Evolutionary conservation across 78 protist genomes (phyloP).

Genomic region (Anaeramoeba flamelloides): DNA sequence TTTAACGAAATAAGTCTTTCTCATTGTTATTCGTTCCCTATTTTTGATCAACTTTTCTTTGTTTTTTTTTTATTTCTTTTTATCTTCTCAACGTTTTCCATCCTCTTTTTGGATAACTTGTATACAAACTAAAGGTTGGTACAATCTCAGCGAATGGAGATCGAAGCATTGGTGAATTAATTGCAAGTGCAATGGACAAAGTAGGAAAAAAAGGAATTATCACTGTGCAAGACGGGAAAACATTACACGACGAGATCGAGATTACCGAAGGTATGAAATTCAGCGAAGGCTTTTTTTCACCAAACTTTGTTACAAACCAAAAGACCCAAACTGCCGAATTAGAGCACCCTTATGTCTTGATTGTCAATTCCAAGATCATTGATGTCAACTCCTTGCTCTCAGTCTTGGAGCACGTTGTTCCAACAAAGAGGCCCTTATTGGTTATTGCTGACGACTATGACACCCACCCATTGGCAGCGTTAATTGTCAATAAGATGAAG

Average conservation of each 20-base stretch:
- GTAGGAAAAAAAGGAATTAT: conserved; percentile 97
- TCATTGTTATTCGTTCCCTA: too few relatives aligned
- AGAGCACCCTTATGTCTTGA: neutral
- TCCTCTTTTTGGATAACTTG: too few relatives aligned
- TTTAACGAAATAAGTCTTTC: too few relatives aligned
- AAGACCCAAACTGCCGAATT: conserved; percentile 24
- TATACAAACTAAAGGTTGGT: conserved; percentile 57
- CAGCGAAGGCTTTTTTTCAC: conserved; percentile 87
- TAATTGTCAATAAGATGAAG: conserved; percentile 75
- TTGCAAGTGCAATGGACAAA: conserved; percentile 87
- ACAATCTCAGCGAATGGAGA: conserved; percentile 98
- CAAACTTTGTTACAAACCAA: conserved; percentile 78
- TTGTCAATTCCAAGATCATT: conserved; percentile 43
- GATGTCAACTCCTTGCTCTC: conserved; percentile 7
- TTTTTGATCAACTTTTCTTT: too few relatives aligned
- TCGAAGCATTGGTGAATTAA: conserved; percentile 73
- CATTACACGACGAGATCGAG: conserved; percentile 79
- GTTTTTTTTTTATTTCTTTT: too few relatives aligned
- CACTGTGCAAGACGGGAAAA: conserved; percentile 95
- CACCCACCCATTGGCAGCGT: conserved; percentile 72
- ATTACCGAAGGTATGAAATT: conserved; percentile 90
- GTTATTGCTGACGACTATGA: conserved; percentile 90
- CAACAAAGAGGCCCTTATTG: conserved; percentile 47
- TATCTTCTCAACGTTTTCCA: too few relatives aligned
- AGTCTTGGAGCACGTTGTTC: conserved; percentile 5